Conservation (phyloP, 2,329 filamentous ascomycete genomes). For the Penicillium palitans region DNA sequence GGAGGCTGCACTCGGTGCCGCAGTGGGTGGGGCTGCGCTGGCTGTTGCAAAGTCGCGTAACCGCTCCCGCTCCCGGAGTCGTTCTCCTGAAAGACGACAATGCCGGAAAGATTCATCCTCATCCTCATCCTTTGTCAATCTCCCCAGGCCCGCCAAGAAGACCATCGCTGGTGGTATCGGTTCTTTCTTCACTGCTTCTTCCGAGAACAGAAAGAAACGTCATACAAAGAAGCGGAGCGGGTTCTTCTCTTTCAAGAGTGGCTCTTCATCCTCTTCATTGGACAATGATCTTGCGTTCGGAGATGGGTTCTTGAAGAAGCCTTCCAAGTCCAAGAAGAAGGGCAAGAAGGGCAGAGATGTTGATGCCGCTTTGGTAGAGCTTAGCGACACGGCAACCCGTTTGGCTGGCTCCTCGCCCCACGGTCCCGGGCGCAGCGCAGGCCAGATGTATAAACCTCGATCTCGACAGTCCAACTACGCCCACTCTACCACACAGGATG, state of each 20-base stretch:
- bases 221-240: conserved; percentile 49
- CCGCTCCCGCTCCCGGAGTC: conserved; percentile 36
- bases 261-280: conserved; percentile 67
- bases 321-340: conserved; percentile 39
- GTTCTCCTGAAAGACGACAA: conserved; percentile 36
- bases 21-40: conserved; percentile 31
- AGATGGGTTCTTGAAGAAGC: conserved; percentile 50
- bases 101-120: conserved; percentile 50
- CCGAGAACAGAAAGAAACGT: conserved; percentile 54
- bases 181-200: conserved; percentile 64
- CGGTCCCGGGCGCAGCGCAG: conserved; percentile 38
- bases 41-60: conserved; percentile 28
- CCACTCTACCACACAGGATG: conserved; percentile 42
- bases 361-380: conserved; percentile 49
- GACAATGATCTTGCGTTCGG: conserved; percentile 70
- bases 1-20: conserved; percentile 42
- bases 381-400: conserved; percentile 50
- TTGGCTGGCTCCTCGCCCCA: conserved; percentile 44
- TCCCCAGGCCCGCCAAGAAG: conserved; percentile 57
- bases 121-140: conserved; percentile 64
- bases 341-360: conserved; percentile 37
- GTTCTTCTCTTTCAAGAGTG: conserved; percentile 57
- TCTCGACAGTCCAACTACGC: conserved; percentile 29
- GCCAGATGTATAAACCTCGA: conserved; percentile 34
- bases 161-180: conserved; percentile 56